These are phyloP conservation scores for Eruca vesicaria DNA, from an alignment of 441 rosid species.

Conservation along the genomic window DNA sequence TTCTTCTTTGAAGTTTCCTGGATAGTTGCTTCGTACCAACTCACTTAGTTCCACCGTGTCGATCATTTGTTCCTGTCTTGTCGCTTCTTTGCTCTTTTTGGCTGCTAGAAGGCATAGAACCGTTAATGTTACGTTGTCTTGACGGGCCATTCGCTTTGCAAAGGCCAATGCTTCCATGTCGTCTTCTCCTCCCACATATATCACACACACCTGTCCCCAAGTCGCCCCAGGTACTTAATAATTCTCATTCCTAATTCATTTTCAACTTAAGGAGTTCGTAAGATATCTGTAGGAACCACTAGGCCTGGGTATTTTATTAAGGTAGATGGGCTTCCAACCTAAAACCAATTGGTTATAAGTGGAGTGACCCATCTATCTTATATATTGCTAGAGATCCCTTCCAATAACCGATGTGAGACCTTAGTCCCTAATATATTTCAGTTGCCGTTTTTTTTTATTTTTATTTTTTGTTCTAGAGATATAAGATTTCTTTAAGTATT, in stretches of 20 bases:
- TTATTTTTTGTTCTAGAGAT: neutral
- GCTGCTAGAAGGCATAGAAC: conserved; percentile 29
- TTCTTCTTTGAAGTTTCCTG: neutral
- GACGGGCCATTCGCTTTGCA: conserved; percentile 38
- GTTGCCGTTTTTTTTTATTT: neutral
- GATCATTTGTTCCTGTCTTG: conserved; percentile 37
- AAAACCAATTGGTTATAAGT: too few species aligned
- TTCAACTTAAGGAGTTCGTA: neutral
- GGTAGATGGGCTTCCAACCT: too few species aligned
- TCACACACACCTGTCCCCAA: conserved; percentile 25
- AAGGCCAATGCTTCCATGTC: conserved; percentile 43
- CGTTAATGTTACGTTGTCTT: conserved; percentile 35
- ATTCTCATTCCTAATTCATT: neutral
- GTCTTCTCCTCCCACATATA: conserved; percentile 47
- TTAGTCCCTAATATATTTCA: too few species aligned
- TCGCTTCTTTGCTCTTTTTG: neutral
- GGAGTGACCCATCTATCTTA: too few species aligned
- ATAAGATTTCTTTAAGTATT: neutral
- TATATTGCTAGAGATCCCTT: too few species aligned
- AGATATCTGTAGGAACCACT: neutral
- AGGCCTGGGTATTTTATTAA: neutral
- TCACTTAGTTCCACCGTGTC: conserved; percentile 30
- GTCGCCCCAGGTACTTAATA: neutral
- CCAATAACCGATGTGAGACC: too few species aligned
- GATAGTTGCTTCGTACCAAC: conserved; percentile 4